Evolutionary conservation across 345 rosid genomes (phyloP).

Genomic region (Eucalyptus paniculata): DNA sequence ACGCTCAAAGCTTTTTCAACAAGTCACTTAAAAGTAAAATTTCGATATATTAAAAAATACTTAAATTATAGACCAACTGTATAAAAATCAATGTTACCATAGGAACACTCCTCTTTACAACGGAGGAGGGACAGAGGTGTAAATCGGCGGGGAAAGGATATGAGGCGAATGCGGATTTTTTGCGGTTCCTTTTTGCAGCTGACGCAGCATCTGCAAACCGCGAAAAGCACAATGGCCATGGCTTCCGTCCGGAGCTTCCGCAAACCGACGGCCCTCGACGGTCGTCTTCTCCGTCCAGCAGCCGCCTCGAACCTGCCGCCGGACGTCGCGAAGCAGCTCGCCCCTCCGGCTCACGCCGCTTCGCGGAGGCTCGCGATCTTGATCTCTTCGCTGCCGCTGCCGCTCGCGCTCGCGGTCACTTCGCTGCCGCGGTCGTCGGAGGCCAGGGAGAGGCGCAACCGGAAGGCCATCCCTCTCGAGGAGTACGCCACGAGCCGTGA

Average conservation of each 20-base stretch:
- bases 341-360: constrained; percentile 2
- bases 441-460: constrained; percentile 79
- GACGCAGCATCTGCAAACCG: background rate
- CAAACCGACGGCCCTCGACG: background rate
- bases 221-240: constrained; percentile 12
- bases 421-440: constrained; percentile 36
- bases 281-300: background rate
- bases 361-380: constrained; percentile 49
- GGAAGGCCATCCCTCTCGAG: constrained; percentile 55
- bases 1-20: too few relatives aligned
- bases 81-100: background rate
- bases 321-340: background rate
- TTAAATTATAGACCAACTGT: background rate
- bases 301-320: background rate
- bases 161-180: background rate
- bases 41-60: background rate
- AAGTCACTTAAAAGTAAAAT: too few relatives aligned
- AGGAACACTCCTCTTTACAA: background rate
- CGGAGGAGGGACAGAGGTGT: background rate
- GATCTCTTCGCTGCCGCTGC: constrained; percentile 24
- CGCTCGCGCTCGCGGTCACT: too few relatives aligned
- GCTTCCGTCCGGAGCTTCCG: constrained; percentile 4
- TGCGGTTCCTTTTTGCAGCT: background rate
- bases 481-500: constrained; percentile 56
- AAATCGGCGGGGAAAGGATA: background rate